Conservation (phyloP, 495 filamentous ascomycete species). For the Elasticomyces elasticus region DNA sequence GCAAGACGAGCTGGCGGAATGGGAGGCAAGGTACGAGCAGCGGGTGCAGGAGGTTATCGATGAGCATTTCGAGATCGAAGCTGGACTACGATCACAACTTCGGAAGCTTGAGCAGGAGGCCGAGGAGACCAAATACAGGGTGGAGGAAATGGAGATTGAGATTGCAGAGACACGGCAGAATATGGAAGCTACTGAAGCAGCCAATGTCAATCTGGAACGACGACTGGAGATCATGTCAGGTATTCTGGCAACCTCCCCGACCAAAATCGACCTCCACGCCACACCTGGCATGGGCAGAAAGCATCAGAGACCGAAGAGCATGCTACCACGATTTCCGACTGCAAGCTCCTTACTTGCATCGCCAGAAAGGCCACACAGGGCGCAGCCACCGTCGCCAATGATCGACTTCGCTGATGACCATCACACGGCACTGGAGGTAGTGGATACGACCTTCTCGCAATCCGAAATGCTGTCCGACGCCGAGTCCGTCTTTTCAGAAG, state of each 20-base stretch:
- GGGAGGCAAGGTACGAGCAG: constrained; percentile 21
- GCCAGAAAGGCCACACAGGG: constrained; percentile 5
- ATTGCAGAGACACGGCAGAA: constrained; percentile 4
- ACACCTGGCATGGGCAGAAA: constrained; percentile 4
- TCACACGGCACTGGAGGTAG: neutral
- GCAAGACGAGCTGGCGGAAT: constrained; percentile 19
- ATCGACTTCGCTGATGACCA: constrained; percentile 1
- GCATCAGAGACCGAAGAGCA: constrained; percentile 19
- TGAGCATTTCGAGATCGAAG: constrained; percentile 9
- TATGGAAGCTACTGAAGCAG: constrained; percentile 15
- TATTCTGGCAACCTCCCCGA: constrained; percentile 20
- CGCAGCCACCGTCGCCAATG: constrained; percentile 7
- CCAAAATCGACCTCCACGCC: constrained; percentile 17
- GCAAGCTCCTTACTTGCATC: constrained; percentile 12
- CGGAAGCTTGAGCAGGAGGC: constrained; percentile 17
- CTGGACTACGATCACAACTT: constrained; percentile 6
- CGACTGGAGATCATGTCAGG: constrained; percentile 22
- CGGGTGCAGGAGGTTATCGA: constrained; percentile 22
- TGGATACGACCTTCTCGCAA: constrained; percentile 1
- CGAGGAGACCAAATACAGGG: constrained; percentile 12
- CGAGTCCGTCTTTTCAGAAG: constrained; percentile 21
- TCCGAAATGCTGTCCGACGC: constrained; percentile 13
- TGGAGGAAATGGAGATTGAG: constrained; percentile 16
- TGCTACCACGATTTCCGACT: constrained; percentile 24
- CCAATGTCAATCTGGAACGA: constrained; percentile 22